Evolutionary conservation across 164 flowering plant genomes (phyloP).

Genomic region (Dillenia turbinata): DNA sequence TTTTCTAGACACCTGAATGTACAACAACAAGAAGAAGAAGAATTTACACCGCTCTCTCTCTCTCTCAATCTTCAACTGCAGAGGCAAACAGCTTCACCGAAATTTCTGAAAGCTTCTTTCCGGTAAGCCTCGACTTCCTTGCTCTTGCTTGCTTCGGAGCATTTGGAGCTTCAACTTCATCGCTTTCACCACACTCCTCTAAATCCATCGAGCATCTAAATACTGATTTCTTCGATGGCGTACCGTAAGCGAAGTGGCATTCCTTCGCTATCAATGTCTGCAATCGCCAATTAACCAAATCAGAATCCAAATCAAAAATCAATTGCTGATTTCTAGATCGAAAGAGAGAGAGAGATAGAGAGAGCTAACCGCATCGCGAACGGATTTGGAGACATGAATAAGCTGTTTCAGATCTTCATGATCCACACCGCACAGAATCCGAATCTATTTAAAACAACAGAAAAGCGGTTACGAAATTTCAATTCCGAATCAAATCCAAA

Average conservation of each 20-base stretch:
- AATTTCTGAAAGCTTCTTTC: conserved; percentile 39
- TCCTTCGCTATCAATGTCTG: conserved; percentile 64
- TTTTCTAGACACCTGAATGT: no score
- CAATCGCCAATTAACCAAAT: conserved; percentile 7
- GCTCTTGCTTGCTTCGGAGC: conserved; percentile 44
- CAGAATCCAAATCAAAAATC: neutral
- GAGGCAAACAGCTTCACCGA: conserved; percentile 43
- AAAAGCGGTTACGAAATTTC: neutral
- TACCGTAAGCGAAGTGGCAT: conserved; percentile 57
- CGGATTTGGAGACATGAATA: conserved; percentile 49
- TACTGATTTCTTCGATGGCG: conserved; percentile 44
- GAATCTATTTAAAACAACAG: conserved; percentile 34
- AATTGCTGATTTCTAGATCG: neutral
- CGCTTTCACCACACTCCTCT: conserved; percentile 13
- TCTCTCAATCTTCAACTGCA: conserved; percentile 8
- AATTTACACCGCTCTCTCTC: no score
- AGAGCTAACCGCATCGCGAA: conserved; percentile 73
- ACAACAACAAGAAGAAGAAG: no score
- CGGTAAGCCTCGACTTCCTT: conserved; percentile 18
- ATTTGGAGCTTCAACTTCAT: conserved; percentile 48
- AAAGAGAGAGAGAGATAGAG: neutral
- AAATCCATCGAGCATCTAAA: conserved; percentile 19
- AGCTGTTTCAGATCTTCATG: conserved; percentile 80
- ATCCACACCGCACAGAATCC: conserved; percentile 58
- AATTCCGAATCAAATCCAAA: no score